phyloP scores from a whole-genome alignment of 345 rosid genomes.

The Melaleuca alternifolia region DNA sequence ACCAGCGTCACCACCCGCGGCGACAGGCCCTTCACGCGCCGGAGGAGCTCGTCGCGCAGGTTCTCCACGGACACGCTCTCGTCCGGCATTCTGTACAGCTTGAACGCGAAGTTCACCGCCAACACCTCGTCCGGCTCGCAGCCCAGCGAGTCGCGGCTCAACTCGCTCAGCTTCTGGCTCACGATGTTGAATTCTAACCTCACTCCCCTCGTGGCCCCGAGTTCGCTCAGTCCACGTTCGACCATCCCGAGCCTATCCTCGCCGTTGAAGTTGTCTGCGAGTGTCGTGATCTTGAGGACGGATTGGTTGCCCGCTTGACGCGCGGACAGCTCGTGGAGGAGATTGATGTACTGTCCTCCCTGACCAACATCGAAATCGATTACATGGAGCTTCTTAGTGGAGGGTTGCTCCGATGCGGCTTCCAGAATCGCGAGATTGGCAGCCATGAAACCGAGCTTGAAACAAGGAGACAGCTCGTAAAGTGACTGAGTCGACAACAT shows the following conservation, averaged over 20 bases:
- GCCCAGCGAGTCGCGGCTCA: slow-evolving; percentile 33
- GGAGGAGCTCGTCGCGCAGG: slow-evolving; percentile 82
- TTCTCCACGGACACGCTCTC: slow-evolving; percentile 88
- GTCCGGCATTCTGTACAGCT: slow-evolving; percentile 61
- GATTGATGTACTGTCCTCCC: slow-evolving; percentile 64
- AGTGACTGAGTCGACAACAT: slow-evolving; percentile 42
- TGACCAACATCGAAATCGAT: slow-evolving; percentile 78
- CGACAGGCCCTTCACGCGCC: slow-evolving; percentile 61
- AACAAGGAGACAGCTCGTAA: slow-evolving; percentile 69
- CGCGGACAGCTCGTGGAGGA: slow-evolving; percentile 57
- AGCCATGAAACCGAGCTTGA: slow-evolving; percentile 73
- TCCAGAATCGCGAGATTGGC: slow-evolving; percentile 82
- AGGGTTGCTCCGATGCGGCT: slow-evolving; percentile 32
- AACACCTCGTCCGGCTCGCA: slow-evolving; percentile 57
- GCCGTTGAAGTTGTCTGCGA: slow-evolving; percentile 21
- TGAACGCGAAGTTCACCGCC: slow-evolving; percentile 81
- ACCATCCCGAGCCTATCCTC: slow-evolving; percentile 43
- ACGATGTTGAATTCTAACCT: slow-evolving; percentile 33
- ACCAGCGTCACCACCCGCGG: slow-evolving; percentile 84
- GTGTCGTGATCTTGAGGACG: slow-evolving; percentile 61
- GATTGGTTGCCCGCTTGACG: slow-evolving; percentile 21
- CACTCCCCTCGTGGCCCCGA: slow-evolving; percentile 32
- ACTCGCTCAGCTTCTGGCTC: not conserved
- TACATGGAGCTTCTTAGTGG: slow-evolving; percentile 38
- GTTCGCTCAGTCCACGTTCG: slow-evolving; percentile 27